Evolutionary conservation across 164 flowering plant species (phyloP).

Genomic region (Saururus chinensis): DNA sequence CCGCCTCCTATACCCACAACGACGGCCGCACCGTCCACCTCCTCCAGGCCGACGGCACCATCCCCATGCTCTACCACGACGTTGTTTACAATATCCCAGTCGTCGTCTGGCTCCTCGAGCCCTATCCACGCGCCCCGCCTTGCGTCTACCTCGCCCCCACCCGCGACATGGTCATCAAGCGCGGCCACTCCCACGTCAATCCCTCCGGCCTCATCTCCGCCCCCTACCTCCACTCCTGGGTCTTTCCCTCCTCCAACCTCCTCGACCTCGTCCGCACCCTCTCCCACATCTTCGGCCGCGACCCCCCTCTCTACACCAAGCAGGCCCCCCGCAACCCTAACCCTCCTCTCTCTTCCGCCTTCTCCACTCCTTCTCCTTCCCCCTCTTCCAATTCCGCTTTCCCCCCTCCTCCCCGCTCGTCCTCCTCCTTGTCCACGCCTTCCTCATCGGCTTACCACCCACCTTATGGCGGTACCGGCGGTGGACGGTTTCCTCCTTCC

Average conservation of each 20-base stretch:
- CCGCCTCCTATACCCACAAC: constrained; percentile 78
- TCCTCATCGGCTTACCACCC: constrained; percentile 15
- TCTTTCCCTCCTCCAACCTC: constrained; percentile 74
- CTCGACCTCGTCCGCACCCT: constrained; percentile 50
- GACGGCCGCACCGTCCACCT: constrained; percentile 79
- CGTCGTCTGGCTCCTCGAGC: constrained; percentile 71
- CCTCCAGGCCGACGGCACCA: constrained; percentile 82
- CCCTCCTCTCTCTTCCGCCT: not conserved
- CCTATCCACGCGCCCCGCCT: constrained; percentile 84
- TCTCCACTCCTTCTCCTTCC: not conserved
- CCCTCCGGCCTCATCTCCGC: constrained; percentile 67
- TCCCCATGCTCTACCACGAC: constrained; percentile 55
- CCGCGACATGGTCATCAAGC: constrained; percentile 81
- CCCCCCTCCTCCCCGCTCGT: not conserved
- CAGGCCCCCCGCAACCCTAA: constrained; percentile 4
- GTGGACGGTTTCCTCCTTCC: constrained; percentile 14
- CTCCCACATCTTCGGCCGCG: constrained; percentile 39
- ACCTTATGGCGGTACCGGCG: constrained; percentile 21
- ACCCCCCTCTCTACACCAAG: constrained; percentile 78
- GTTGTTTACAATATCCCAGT: constrained; percentile 82
- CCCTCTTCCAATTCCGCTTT: constrained; percentile 1
- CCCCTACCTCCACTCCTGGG: constrained; percentile 67
- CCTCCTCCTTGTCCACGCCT: not conserved
- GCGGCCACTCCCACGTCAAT: constrained; percentile 60
- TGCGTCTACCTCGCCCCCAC: constrained; percentile 74